Base-by-base conservation (phyloP, 2,329 filamentous ascomycete species). In the Rutstroemia sp. region DNA sequence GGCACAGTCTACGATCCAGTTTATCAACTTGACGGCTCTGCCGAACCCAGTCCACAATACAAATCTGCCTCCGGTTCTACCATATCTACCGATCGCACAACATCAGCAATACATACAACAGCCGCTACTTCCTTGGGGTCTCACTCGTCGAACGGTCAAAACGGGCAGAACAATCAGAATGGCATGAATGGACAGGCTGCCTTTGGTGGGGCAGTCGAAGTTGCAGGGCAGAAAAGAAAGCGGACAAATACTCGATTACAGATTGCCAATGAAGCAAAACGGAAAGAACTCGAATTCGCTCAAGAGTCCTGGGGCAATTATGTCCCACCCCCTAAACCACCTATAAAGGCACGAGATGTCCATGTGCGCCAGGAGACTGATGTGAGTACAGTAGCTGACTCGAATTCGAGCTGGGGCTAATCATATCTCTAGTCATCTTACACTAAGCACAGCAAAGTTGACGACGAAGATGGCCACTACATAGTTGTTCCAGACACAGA, bases 381-480 rank as follows among this genome's bases (percentile, higher is more conserved):
- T 71, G 84, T 87, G 72, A 78, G 81, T 76, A 30, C 27, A 46
- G 19, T 10, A 21, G 48, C 5, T 17, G 42, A 19, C 14, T 19
- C 17, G 9, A 6, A 14, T n/a, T 46, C 53, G 36, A 10, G 19
- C 27, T 38, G 52, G 55, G 66, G 27, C 65, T 60, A 49, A 48
- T 38, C 16, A 25, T 36, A 16, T 5, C 27, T 21, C 14, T 51
- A 74, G 72, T 68, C 69, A 14, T 67, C 70, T 5, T 73, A 76
- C 48, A 76, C 75, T 57, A 80, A 80, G 60, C 76, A 83, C 62
- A 78, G 85, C 64, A 94, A 95, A 69, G 87, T 94, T 46, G 94
- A 99, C 67, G 94, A 99, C 63, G 91, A 96, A 47, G 94, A 99
- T 66, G 94, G 94, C 5, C 94, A 99, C 72, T 99, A 96, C 69